Evolutionary conservation across 1,284 basidiomycete species (phyloP), one percentile per base, ranked within the genome.

Genomic region (Naganishia albida): DNA sequence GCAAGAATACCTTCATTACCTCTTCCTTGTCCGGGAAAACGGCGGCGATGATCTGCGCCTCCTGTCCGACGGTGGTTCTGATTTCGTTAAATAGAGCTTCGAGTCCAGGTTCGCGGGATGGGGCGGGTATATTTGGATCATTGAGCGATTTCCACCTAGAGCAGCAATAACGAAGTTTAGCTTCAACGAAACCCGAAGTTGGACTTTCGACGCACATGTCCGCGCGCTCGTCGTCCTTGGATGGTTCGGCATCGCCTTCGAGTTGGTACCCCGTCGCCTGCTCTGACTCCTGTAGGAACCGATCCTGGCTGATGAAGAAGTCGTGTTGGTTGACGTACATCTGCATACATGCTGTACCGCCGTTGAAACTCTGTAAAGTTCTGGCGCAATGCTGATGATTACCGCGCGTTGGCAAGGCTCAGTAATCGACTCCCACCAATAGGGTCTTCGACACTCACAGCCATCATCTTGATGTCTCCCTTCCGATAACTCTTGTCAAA

Each of bases 291-390:
- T 60, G 46, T 40, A 80, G 68, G 12, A 82, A 75, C 63, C 89
- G 86, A 74, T 96, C 95, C 67, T 82, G 82, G n/a, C 81, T 82
- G 75, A 97, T 96, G 82, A 98, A 98, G 82, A 98, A 98, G 77
- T 99, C 96, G 75, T 99, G 96, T 78, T 99, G 96, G 73, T 99
- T 99, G 68, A 99, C 96, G 75, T 99, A 99, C 34, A 99, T 92
- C 78, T 98, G 94, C 6, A 99, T 91, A 75, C 95, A 99, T 4
- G 92, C 94, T 43, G 89, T 84, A 12, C 96, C 96, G 3, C 96
- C 96, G 72, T 99, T 99, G 82, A 99, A 99, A 75, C 97, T 95
- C 50, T 97, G 85, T 3, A 99, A 81, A 2, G 93, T 96, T 80
- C 94, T 91, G 1, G 96, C 95, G 74, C 95, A 98, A 75, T 99